Base-by-base conservation (phyloP, 352 stramenopile species). In the Phytopythium montanum region DNA sequence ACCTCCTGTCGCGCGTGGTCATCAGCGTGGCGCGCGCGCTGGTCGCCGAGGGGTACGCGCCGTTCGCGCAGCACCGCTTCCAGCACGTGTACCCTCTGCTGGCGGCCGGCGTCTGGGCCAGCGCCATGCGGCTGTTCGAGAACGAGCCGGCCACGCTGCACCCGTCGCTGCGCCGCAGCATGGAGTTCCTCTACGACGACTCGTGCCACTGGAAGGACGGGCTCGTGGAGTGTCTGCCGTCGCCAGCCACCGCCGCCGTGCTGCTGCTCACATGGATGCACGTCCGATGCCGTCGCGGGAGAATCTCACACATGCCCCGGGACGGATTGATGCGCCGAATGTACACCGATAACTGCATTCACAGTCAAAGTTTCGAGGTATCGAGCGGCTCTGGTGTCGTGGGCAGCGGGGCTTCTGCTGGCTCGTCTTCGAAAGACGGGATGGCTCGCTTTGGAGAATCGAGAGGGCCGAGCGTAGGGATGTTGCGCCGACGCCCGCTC, bases 101-200 rank as follows among this genome's bases (percentile, higher is more conserved):
- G 9, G 83, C 82, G 53, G 88, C 81, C 0, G 72, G 76, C n/a
- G 80, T 87, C 26, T 96, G 87, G 87, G 84, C 71, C 31, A 62
- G 73, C 9, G 84, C 94, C 57, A 94, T 96, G 82, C 95, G 82
- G 82, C 71, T 94, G 23, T 96, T 91, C 66, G 87, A 96, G 69
- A 94, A 89, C 69, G 77, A 96, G 50, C 72, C 76, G 39, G 28
- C 72, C n/a, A 72, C 70, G 62, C 71, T 96, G 54, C 87, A 96
- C 59, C 69, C 81, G 36, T 94, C 85, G 42, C 76, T 96, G 41
- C 78, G 79, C 44, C 88, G 85, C 69, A 95, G 85, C 66, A 96
- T 96, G 87, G 81, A 95, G 51, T 96, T 91, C 64, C 70, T 95
- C 14, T 96, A 96, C 71, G 79, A 93, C 62, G 80, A 95, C 59